A percentile compares a stretch with the other conserved stretches of the same genome.
Conservation (phyloP, 306 rosid species). For the Vigna hirtella region DNA sequence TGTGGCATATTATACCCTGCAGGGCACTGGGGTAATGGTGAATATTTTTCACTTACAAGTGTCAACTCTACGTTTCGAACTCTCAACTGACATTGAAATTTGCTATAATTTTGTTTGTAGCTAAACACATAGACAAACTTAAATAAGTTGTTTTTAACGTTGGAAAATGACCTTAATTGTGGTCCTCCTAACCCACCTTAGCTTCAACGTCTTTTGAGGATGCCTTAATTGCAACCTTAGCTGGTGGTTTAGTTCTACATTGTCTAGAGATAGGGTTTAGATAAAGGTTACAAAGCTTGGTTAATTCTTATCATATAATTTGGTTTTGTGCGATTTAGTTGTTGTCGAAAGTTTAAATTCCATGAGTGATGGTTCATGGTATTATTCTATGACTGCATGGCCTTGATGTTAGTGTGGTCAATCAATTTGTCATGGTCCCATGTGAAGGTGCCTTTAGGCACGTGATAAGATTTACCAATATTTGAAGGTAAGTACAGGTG, state of each 20-base stretch:
- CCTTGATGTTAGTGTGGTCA: no score
- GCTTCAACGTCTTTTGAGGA: not conserved
- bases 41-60: not conserved
- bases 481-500: no score
- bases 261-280: no score
- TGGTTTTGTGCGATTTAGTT: no score
- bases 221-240: not conserved
- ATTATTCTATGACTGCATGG: no score
- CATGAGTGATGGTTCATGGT: no score
- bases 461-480: no score
- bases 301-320: no score
- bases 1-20: not conserved
- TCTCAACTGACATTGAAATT: not conserved
- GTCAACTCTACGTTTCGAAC: not conserved
- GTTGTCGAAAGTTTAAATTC: no score
- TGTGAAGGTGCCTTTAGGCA: no score
- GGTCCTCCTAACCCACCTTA: not conserved
- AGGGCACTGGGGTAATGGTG: not conserved
- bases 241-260: not conserved
- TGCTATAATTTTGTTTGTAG: not conserved
- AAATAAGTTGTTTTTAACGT: not conserved
- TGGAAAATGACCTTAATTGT: not conserved
- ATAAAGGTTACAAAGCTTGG: not conserved
- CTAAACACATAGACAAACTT: not conserved
- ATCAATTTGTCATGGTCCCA: no score